Percentiles rank a stretch among this genome's conserved stretches.
Conservation (phyloP, 2,329 filamentous ascomycete species). For the Claviceps maximensis region DNA sequence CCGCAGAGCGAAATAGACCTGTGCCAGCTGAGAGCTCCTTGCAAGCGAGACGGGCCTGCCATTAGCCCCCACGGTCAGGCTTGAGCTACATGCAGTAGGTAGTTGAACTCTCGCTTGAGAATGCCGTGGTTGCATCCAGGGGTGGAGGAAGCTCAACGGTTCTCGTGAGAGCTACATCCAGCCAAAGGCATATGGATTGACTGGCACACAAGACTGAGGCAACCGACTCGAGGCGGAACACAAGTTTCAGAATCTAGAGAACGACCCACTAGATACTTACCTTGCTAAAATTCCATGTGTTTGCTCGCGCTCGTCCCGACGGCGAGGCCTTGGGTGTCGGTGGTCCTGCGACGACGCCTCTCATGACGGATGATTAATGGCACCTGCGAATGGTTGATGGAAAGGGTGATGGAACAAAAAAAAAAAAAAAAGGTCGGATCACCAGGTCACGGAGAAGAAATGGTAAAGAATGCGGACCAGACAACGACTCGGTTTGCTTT, state of each 20-base stretch:
- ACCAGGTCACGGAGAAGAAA: not conserved
- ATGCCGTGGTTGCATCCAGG: not conserved
- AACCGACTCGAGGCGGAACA: not conserved
- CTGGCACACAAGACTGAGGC: not conserved
- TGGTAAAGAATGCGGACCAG: not conserved
- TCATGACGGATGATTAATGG: constrained; percentile 1
- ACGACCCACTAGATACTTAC: constrained; percentile 12
- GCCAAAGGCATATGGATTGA: not conserved
- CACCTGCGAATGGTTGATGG: not conserved
- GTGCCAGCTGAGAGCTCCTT: no score
- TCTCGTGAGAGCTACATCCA: not conserved
- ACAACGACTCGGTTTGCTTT: not conserved
- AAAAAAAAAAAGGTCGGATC: not conserved
- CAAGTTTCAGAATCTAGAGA: not conserved
- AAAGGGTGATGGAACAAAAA: not conserved
- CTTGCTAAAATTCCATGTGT: constrained; percentile 30
- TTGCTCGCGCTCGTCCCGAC: constrained; percentile 18
- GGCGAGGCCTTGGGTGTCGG: constrained; percentile 14
- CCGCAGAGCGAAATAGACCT: no score
- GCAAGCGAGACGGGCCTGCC: no score
- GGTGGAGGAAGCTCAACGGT: not conserved
- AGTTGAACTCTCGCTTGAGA: not conserved
- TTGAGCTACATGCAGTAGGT: no score
- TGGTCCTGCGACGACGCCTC: constrained; percentile 22
- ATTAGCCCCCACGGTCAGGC: not conserved